Percentiles rank a stretch among this genome's conserved stretches.
These are phyloP conservation scores for Russula sp. DNA, from an alignment of 768 basidiomycete genomes.

Conservation along the genomic window DNA sequence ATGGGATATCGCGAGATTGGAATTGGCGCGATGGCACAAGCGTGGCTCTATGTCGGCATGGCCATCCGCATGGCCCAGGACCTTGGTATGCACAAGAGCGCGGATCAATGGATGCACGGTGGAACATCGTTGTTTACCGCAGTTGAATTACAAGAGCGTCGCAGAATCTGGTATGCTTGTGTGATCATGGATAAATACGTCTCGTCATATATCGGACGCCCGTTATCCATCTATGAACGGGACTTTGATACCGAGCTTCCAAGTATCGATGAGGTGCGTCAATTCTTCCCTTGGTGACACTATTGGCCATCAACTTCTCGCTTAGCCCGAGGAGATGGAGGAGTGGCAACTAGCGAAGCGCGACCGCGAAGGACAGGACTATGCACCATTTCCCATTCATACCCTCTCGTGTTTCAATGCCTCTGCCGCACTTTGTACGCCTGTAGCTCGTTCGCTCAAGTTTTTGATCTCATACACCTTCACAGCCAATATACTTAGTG, in stretches of 20 bases:
- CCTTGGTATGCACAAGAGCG: constrained; percentile 73
- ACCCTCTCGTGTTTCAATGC: constrained; percentile 74
- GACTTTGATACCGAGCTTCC: constrained; percentile 75
- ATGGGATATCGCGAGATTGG: constrained; percentile 84
- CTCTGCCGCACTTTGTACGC: constrained; percentile 64
- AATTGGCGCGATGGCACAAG: constrained; percentile 83
- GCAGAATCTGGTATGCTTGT: constrained; percentile 74
- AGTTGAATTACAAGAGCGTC: constrained; percentile 61
- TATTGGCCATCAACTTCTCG: neutral
- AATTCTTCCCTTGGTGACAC: neutral
- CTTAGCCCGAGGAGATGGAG: constrained; percentile 61
- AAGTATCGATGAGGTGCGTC: constrained; percentile 48
- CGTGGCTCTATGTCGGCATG: constrained; percentile 84
- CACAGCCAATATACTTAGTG: constrained; percentile 61
- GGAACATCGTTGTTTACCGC: constrained; percentile 49
- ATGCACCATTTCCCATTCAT: constrained; percentile 37
- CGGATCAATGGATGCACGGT: constrained; percentile 68
- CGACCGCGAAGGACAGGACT: constrained; percentile 29
- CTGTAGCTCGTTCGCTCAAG: constrained; percentile 5
- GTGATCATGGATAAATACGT: constrained; percentile 77
- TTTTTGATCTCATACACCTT: constrained; percentile 12
- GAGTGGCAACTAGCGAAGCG: constrained; percentile 41
- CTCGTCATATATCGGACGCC: constrained; percentile 73
- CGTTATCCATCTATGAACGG: constrained; percentile 64
- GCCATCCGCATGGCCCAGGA: constrained; percentile 92